Conservation (phyloP, 768 basidiomycete genomes). For the Trametes cinnabarina region DNA sequence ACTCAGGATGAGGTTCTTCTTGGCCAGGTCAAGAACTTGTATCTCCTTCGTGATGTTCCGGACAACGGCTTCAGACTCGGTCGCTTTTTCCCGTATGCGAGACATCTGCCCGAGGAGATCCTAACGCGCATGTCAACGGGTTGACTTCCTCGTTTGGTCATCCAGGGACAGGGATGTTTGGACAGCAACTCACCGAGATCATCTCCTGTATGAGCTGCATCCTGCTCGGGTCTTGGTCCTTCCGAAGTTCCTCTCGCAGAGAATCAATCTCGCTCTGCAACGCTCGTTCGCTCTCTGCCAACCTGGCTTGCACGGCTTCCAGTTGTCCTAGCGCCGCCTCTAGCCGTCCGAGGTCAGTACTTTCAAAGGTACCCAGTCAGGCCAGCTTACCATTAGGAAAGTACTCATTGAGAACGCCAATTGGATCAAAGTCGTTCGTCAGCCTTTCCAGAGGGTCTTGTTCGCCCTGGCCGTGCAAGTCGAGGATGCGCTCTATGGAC, state of each 20-base stretch:
- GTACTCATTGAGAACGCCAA: conserved; percentile 58
- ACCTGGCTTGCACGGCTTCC: conserved; percentile 63
- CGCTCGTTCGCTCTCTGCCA: conserved; percentile 66
- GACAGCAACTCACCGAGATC: conserved; percentile 70
- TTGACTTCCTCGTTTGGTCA: neutral
- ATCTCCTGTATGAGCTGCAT: conserved; percentile 94
- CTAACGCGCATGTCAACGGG: conserved; percentile 38
- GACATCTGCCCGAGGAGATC: conserved; percentile 95
- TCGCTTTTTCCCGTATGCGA: conserved; percentile 92
- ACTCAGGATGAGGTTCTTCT: conserved; percentile 85
- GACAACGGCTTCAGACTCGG: conserved; percentile 95
- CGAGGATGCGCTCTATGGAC: conserved; percentile 69
- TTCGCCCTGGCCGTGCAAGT: conserved; percentile 44
- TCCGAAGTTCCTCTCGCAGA: conserved; percentile 64
- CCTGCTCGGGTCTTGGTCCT: conserved; percentile 80
- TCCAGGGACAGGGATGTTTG: neutral
- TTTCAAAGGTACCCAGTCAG: too few species aligned
- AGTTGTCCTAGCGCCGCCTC: conserved; percentile 76
- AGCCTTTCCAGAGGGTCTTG: conserved; percentile 58
- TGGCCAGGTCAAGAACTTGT: conserved; percentile 88
- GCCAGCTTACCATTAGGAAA: conserved; percentile 72
- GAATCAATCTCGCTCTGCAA: conserved; percentile 70
- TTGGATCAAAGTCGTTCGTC: conserved; percentile 54
- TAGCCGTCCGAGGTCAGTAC: conserved; percentile 29
- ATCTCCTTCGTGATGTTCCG: conserved; percentile 96